Percentiles rank a stretch among this genome's conserved stretches.
Evolutionary conservation across 768 basidiomycete species (phyloP).

Genomic region (Naganishia kalamii): DNA sequence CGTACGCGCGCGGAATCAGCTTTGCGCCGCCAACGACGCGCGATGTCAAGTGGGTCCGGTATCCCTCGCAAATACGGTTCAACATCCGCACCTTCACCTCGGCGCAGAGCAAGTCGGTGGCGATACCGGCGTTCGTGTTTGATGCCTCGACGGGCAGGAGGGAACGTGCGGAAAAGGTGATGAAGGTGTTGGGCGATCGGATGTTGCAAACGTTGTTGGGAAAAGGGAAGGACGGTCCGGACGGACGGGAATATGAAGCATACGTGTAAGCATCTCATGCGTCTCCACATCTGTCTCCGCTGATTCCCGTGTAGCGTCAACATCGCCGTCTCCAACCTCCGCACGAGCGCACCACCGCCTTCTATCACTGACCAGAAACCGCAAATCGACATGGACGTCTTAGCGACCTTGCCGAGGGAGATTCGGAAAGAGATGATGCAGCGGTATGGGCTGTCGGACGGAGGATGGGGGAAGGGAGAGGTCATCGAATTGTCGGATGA

Average conservation of each 20-base stretch:
- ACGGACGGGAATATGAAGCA: conserved; percentile 12
- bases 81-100: conserved; percentile 18
- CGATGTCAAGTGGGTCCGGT: conserved; percentile 20
- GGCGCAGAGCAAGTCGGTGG: background rate
- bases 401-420: conserved; percentile 4
- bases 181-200: background rate
- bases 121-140: conserved; percentile 18
- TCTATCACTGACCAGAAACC: background rate
- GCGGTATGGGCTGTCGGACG: background rate
- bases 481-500: conserved; percentile 17
- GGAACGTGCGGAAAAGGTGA: conserved; percentile 11
- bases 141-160: background rate
- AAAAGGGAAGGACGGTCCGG: background rate
- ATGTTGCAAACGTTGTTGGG: conserved; percentile 5
- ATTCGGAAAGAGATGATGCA: conserved; percentile 2
- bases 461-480: background rate
- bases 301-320: conserved; percentile 18
- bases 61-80: conserved; percentile 14
- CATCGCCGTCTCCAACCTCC: conserved; percentile 12
- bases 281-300: background rate
- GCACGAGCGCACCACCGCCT: conserved; percentile 11
- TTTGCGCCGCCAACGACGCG: background rate
- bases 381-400: background rate
- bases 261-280: too few relatives aligned
- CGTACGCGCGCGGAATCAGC: background rate